Evolutionary conservation across 176 grass and related monocot genomes (phyloP), one percentile per base, ranked within the genome.

Genomic region (Hyparrhenia diplandra): DNA sequence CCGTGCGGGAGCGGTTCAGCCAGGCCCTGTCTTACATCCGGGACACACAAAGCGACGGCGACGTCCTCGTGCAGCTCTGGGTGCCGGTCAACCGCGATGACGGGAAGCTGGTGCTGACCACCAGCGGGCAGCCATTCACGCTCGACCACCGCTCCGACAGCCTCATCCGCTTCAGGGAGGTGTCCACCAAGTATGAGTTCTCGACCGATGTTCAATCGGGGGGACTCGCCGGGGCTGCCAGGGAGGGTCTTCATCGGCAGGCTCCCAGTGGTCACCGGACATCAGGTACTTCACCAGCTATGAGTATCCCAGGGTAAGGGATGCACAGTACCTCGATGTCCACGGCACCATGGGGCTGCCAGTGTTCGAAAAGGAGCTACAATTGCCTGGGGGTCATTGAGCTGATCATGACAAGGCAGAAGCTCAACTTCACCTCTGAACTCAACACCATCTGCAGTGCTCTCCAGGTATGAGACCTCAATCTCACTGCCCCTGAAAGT

Each of bases 211-310:
- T 88, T 18, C 43, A 21, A 16, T 87, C 88, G 0, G 83, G 81
- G n/a, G 23, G 36, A 77, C 58, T 77, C 73, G 13, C 87, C 88
- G 13, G 87, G 96, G 51, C 80, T 99, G 13, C 96, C 97, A 0
- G 93, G 97, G 34, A 85, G 97, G 58, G 97, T 99, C 29, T 99
- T 90, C 90, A 75, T 95, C 14, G 87, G 89, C 57, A 88, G 65
- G 80, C 66, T 95, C 59, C 97, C 93, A 99, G 77, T 99, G 97
- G 93, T 93, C 97, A n/a, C 97, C 97, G 3, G 93, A 99, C 49
- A 89, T 99, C 63, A 88, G 84, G 2, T 90, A 74, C 83, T 99
- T 95, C 69, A 93, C 68, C 81, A 90, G 67, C 63, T 83, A 87
- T 35, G 97, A 99, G 69, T 99, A 95, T 73, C 69, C 87, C 36